Evolutionary conservation across 306 rosid genomes (phyloP), one percentile per base, ranked within the genome.

Genomic region (Benincasa hispida): DNA sequence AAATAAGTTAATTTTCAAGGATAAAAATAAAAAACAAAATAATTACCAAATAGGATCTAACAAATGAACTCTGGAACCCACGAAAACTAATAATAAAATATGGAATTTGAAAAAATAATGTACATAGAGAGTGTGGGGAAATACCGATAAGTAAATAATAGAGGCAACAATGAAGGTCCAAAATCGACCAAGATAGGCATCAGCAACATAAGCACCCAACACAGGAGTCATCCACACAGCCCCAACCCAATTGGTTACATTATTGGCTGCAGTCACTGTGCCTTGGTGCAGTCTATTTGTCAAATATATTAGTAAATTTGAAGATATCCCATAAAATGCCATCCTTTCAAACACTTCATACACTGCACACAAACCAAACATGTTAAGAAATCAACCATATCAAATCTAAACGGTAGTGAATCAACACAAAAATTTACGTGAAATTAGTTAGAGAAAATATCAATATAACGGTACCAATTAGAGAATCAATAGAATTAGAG

Each of bases 191-290:
- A 91, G 93, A 51, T 83, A 86, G 70, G 97, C 91, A n/a, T 94
- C 96, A 0, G 97, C 98, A 24, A 91, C 37, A 6, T 87, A 94
- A 15, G 98, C 97, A 0, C 98, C 98, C 70, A 94, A 81, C 35
- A 91, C 78, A 53, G 96, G 97, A 48, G 96, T 94, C 10, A 91
- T 83, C 92, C 96, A 91, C 30, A 81, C 79, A 56, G 91, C 82
- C 15, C 98, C 90, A 9, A 81, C 87, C 90, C 90, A 87, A 27
- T 87, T 87, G 22, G 90, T 87, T 25, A 87, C 90, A 15, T 87
- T 83, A 50, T 87, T 87, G 0, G 90, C 24, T 3, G 90, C 69
- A 4, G 72, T 27, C 13, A 85, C 89, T 0, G 91, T 87, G 3
- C 86, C 89, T 77, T 83, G 86, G 32, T 82, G 84, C 6, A 87